Evolutionary conservation across 2,329 filamentous ascomycete genomes (phyloP), one percentile per base, ranked within the genome.

Genomic region (Pyricularia sp.): DNA sequence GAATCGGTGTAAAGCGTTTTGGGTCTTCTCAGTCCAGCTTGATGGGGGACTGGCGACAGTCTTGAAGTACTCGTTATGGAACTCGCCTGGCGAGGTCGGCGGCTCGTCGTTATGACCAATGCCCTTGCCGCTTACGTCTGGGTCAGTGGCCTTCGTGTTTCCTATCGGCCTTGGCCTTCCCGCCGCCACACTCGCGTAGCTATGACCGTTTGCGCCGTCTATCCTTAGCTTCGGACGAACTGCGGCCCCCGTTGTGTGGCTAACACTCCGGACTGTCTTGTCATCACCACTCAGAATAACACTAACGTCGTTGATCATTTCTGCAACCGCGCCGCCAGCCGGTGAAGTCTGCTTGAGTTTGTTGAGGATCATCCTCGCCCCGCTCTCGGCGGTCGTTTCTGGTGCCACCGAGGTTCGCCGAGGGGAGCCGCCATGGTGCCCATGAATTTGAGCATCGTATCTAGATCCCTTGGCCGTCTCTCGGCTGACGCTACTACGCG

Each of bases 331-430:
- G 23, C 58, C 74, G 12, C 74, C 71, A 14, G 75, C 73, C 70
- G 74, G 70, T 17, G 80, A 78, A 1, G 71, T 75, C 69, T 75
- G 77, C 3, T 77, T 80, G 70, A 85, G 81, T 64, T 79, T 78
- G 64, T 78, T 79, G 7, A 85, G 74, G 23, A 78, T 77, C 28
- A 80, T 71, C 71, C 83, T 80, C 0, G 83, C 84, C 33, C 79
- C 79, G 68, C 78, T 82, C 20, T 72, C 74, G 12, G 75, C 76
- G 0, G 78, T 77, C n/a, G 64, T 65, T 65, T 33, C 64, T 36
- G 28, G 23, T 25, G 64, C 23, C 20, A 50, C 64, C 17, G 33
- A 36, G 20, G 25, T 33, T n/a, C 33, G 25, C 59, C 59, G 59
- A 30, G 23, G 26, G 59, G 59, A 63, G 59, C 59, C 25, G 26